Percentiles rank a stretch among this genome's conserved stretches.
phyloP scores from a whole-genome alignment of 768 basidiomycete species.

The Rhizopogon sp. region DNA sequence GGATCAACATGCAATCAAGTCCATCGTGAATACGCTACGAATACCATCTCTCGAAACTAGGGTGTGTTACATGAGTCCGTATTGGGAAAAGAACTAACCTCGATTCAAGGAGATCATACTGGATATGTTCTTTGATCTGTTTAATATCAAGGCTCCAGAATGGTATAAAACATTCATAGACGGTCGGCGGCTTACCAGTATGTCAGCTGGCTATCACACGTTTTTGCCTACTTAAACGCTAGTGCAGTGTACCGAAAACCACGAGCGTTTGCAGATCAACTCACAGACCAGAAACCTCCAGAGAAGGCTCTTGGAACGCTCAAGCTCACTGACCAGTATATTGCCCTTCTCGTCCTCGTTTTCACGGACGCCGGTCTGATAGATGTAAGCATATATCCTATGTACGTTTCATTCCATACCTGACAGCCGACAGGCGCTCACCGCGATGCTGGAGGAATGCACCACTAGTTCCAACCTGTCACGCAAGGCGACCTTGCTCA shows the following conservation, averaged over 20 bases:
- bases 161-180: constrained; percentile 94
- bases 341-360: constrained; percentile 78
- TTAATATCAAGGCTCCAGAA: constrained; percentile 87
- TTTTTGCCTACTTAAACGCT: not conserved
- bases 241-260: constrained; percentile 61
- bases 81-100: constrained; percentile 7
- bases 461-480: constrained; percentile 68
- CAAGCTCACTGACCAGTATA: constrained; percentile 90
- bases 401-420: not conserved
- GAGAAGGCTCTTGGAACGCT: constrained; percentile 54
- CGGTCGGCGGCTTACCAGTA: constrained; percentile 83
- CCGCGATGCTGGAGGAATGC: constrained; percentile 79
- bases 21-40: constrained; percentile 77
- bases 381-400: constrained; percentile 51
- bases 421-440: constrained; percentile 57
- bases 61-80: constrained; percentile 34
- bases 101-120: constrained; percentile 76
- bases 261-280: constrained; percentile 28
- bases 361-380: constrained; percentile 84
- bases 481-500: constrained; percentile 84
- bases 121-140: constrained; percentile 89
- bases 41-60: constrained; percentile 86
- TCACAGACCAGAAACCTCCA: constrained; percentile 30
- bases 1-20: constrained; percentile 79
- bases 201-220: constrained; percentile 16